phyloP scores from a whole-genome alignment of 495 filamentous ascomycete genomes.

The Glonium stellatum region DNA sequence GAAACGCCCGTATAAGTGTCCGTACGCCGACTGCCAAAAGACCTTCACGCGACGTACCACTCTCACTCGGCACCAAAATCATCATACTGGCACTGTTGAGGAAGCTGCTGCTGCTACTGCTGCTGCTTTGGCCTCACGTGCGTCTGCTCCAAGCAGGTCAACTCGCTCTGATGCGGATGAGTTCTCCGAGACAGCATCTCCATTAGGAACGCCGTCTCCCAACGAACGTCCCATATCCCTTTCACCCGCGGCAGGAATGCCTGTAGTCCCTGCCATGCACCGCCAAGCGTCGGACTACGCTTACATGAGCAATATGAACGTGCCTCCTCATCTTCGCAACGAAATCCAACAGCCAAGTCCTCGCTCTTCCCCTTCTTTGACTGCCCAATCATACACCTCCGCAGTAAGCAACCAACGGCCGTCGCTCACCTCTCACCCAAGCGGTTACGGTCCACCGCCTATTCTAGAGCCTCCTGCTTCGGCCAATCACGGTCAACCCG shows the following conservation, averaged over 20 bases:
- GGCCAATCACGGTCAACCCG: slow-evolving; percentile 33
- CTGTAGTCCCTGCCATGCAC: slow-evolving; percentile 64
- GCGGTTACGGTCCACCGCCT: slow-evolving; percentile 69
- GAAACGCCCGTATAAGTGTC: slow-evolving; percentile 94
- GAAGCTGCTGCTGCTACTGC: slow-evolving; percentile 86
- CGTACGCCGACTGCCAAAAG: slow-evolving; percentile 96
- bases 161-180: slow-evolving; percentile 69
- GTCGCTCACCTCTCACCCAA: slow-evolving; percentile 75
- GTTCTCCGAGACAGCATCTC: slow-evolving; percentile 74
- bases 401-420: slow-evolving; percentile 48
- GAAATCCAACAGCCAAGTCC: slow-evolving; percentile 72
- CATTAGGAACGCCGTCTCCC: slow-evolving; percentile 79
- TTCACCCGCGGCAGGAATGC: slow-evolving; percentile 71
- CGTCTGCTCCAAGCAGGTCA: slow-evolving; percentile 47
- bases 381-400: slow-evolving; percentile 54
- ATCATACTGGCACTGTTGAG: slow-evolving; percentile 91
- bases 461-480: slow-evolving; percentile 72
- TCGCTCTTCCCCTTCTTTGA: slow-evolving; percentile 57
- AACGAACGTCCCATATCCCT: slow-evolving; percentile 66
- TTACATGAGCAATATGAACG: slow-evolving; percentile 56
- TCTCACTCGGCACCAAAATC: slow-evolving; percentile 89
- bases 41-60: slow-evolving; percentile 96
- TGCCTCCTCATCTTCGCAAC: slow-evolving; percentile 77
- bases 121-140: slow-evolving; percentile 62
- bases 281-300: slow-evolving; percentile 57